A percentile compares a stretch with the other conserved stretches of the same genome.
Evolutionary conservation across 345 rosid genomes (phyloP).

Genomic region (Garcia nutans): DNA sequence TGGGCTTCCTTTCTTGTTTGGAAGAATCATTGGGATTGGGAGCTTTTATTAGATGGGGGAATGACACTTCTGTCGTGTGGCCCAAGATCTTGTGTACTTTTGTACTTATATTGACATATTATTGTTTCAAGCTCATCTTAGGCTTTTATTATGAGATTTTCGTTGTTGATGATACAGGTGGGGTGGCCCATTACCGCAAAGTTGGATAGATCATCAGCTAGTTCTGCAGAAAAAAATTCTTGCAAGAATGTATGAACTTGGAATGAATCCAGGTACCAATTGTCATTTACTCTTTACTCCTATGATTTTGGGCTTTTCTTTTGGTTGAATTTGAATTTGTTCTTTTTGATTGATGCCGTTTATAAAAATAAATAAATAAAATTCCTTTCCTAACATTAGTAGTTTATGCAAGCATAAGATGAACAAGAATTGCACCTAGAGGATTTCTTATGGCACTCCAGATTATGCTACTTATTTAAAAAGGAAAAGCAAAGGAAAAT

Average conservation of each 20-base stretch:
- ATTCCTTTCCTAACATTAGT: not conserved
- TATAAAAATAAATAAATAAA: not conserved
- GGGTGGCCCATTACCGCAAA: slow-evolving; percentile 75
- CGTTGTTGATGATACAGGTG: slow-evolving; percentile 40
- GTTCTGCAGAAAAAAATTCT: slow-evolving; percentile 60
- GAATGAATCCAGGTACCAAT: slow-evolving; percentile 68
- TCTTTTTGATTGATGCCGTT: slow-evolving; percentile 6
- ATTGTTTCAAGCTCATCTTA: slow-evolving; percentile 2
- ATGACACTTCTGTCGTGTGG: not conserved
- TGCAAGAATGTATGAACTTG: slow-evolving; percentile 60
- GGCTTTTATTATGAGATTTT: not conserved
- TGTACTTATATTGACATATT: not conserved
- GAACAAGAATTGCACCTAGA: not conserved
- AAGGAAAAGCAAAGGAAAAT: not conserved
- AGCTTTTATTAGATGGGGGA: not conserved
- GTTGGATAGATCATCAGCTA: slow-evolving; percentile 65
- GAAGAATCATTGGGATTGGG: not conserved
- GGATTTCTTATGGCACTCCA: not conserved
- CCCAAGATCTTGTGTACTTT: not conserved
- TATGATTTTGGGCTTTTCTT: not conserved
- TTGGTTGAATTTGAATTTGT: slow-evolving; percentile 1
- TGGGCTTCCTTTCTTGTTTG: slow-evolving; percentile 14
- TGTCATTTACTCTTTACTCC: slow-evolving; percentile 1
- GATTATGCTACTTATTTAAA: not conserved
- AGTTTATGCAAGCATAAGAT: not conserved